Evolutionary conservation across 2,329 filamentous ascomycete genomes (phyloP).

Genomic region (Lecanicillium sp.): DNA sequence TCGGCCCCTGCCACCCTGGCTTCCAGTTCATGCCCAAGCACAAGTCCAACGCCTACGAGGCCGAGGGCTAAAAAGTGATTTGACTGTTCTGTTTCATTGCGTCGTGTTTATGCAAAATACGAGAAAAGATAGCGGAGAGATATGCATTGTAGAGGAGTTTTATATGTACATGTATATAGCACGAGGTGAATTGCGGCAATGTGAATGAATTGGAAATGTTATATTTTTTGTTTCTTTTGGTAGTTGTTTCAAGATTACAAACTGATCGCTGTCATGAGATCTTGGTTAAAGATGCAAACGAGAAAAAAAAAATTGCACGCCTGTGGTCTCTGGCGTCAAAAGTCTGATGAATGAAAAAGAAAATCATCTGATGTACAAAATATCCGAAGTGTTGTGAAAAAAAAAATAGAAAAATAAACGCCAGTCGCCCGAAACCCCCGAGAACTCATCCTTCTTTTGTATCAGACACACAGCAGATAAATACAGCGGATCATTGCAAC

Average conservation of each 20-base stretch:
- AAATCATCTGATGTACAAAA: not conserved
- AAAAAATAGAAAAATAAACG: constrained; percentile 1
- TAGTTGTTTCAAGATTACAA: not conserved
- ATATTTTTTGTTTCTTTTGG: not conserved
- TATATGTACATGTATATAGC: not conserved
- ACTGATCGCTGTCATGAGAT: not conserved
- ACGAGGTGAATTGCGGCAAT: not conserved
- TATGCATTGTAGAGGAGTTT: constrained; percentile 9
- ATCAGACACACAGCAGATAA: not conserved
- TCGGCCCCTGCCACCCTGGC: constrained; percentile 80
- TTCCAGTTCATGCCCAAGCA: constrained; percentile 98
- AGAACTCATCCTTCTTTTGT: constrained; percentile 1
- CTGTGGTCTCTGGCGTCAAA: not conserved
- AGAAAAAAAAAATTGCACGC: not conserved
- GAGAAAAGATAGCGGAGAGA: not conserved
- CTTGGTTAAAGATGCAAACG: constrained; percentile 3
- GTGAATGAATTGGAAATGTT: not conserved
- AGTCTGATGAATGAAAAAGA: not conserved
- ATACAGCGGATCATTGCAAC: constrained; percentile 2
- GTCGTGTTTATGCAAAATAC: not conserved
- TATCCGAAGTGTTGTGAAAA: not conserved
- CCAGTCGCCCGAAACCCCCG: constrained; percentile 5
- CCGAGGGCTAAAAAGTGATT: constrained; percentile 49
- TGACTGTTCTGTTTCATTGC: not conserved
- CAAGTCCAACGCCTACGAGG: constrained; percentile 87